phyloP scores from a whole-genome alignment of 2,329 filamentous ascomycete species.

The Metarhizium humberi region DNA sequence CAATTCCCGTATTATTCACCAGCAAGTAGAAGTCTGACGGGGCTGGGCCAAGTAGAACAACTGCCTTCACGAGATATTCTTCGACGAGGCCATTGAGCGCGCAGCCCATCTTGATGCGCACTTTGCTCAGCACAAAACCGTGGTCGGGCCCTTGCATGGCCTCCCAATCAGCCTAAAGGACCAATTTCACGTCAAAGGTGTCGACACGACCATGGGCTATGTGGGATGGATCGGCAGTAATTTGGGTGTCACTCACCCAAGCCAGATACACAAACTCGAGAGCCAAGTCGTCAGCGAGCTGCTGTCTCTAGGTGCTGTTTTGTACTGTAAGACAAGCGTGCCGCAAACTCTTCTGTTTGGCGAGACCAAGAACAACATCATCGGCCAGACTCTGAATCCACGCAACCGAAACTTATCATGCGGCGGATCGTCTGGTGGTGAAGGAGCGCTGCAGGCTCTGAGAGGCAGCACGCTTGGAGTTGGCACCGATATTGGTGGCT shows the following conservation, averaged over 20 bases:
- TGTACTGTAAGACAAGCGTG: conserved; percentile 59
- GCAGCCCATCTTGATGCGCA: conserved; percentile 35
- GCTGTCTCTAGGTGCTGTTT: conserved; percentile 17
- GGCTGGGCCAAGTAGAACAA: conserved; percentile 19
- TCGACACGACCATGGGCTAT: conserved; percentile 1
- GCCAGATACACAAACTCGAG: not conserved
- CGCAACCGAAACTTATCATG: conserved; percentile 48
- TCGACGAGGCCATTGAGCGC: conserved; percentile 33
- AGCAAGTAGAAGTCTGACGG: not conserved
- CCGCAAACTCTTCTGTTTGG: conserved; percentile 41
- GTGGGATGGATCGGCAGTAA: conserved; percentile 24
- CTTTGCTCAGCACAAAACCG: conserved; percentile 6
- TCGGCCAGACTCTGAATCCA: conserved; percentile 54
- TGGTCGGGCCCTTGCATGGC: conserved; percentile 46
- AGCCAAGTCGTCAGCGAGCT: not conserved
- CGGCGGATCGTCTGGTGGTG: conserved; percentile 57
- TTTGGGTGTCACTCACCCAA: not conserved
- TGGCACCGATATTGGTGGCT: conserved; percentile 33
- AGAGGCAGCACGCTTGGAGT: conserved; percentile 31
- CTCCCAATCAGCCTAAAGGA: conserved; percentile 35
- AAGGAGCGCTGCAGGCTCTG: conserved; percentile 29
- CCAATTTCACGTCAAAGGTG: conserved; percentile 5
- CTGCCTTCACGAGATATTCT: conserved; percentile 39
- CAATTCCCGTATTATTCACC: not conserved
- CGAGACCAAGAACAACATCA: conserved; percentile 55